Evolutionary conservation across 257 asterid species (phyloP).

Genomic region (Ocimum tenuiflorum): DNA sequence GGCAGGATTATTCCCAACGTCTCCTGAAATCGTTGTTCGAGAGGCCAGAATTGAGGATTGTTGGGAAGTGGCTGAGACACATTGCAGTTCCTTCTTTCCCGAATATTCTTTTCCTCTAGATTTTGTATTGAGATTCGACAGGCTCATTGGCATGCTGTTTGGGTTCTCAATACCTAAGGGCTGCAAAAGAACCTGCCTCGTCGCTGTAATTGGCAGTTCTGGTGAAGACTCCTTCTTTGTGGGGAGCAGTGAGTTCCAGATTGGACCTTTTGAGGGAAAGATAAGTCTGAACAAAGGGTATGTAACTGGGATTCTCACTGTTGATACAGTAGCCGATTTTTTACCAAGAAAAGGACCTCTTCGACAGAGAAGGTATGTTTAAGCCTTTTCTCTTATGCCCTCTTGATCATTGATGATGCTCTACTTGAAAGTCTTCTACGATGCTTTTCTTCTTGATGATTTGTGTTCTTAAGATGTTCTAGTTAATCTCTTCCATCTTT

Average conservation of each 20-base stretch:
- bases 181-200: conserved; percentile 79
- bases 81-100: conserved; percentile 88
- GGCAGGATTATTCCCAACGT: conserved; percentile 56
- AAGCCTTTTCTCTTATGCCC: background rate
- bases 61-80: conserved; percentile 98
- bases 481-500: background rate
- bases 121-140: conserved; percentile 68
- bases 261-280: conserved; percentile 58
- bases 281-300: conserved; percentile 61
- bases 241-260: conserved; percentile 54
- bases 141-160: conserved; percentile 75
- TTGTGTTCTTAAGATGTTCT: too few relatives aligned
- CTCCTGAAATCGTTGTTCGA: conserved; percentile 69
- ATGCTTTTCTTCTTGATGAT: too few relatives aligned
- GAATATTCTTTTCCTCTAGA: conserved; percentile 72
- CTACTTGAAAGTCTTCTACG: too few relatives aligned
- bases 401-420: background rate
- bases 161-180: conserved; percentile 85
- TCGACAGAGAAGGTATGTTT: conserved; percentile 65
- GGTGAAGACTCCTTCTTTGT: conserved; percentile 43
- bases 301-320: conserved; percentile 78
- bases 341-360: conserved; percentile 84
- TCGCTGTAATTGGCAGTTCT: conserved; percentile 58
- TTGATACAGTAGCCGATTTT: conserved; percentile 83
- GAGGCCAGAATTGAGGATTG: conserved; percentile 89